Evolutionary conservation across 2,329 filamentous ascomycete genomes (phyloP).

Genomic region (Penicillium psychrosexuale): DNA sequence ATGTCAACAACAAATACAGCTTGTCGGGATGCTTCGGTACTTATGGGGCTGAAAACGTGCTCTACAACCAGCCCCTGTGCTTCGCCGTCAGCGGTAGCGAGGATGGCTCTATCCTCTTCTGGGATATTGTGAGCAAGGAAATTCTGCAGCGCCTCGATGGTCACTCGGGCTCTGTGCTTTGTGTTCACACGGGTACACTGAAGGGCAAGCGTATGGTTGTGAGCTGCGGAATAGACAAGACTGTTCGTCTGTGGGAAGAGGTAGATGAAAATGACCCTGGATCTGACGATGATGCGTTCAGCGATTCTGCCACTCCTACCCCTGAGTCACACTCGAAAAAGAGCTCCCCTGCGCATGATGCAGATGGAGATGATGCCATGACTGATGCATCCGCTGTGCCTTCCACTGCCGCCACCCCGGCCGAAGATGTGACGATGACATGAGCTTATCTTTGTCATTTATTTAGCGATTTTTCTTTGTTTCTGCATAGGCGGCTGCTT

Average conservation of each 20-base stretch:
- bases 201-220: constrained; percentile 52
- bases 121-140: constrained; percentile 86
- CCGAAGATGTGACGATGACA: constrained; percentile 15
- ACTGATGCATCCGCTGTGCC: constrained; percentile 13
- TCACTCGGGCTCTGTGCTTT: constrained; percentile 58
- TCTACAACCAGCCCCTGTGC: constrained; percentile 15
- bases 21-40: constrained; percentile 80
- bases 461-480: constrained; percentile 6
- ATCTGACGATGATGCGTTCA: background rate
- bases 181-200: constrained; percentile 57
- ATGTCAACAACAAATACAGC: constrained; percentile 78
- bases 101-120: constrained; percentile 78
- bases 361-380: constrained; percentile 19
- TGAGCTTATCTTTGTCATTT: constrained; percentile 3
- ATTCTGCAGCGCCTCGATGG: constrained; percentile 65
- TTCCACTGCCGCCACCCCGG: constrained; percentile 14
- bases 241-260: constrained; percentile 61
- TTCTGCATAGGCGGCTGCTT: constrained; percentile 9
- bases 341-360: constrained; percentile 4
- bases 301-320: background rate
- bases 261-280: constrained; percentile 14
- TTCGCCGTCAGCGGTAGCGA: constrained; percentile 85
- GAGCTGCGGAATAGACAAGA: constrained; percentile 62
- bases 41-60: constrained; percentile 49
- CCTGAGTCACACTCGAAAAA: background rate